A percentile compares a stretch with the other conserved stretches of the same genome.
Evolutionary conservation across 371 early-diverging fungal genomes (phyloP).

Genomic region (Funneliformis caledonium): DNA sequence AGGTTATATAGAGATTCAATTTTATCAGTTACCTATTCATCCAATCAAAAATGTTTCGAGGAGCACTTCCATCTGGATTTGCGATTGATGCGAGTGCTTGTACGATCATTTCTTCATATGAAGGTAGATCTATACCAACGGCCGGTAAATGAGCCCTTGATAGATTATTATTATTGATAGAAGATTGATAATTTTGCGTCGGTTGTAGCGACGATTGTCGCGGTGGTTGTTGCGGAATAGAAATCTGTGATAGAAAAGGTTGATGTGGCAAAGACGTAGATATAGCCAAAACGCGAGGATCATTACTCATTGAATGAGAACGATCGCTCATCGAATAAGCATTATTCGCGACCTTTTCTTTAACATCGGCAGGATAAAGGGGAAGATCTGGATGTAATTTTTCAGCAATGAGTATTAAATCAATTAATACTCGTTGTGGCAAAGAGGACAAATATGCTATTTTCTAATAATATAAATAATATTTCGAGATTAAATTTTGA

Average conservation of each 20-base stretch:
- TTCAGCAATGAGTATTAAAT: slow-evolving; percentile 34
- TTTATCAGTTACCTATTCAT: slow-evolving; percentile 44
- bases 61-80: slow-evolving; percentile 47
- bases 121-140: slow-evolving; percentile 47
- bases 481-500: not conserved
- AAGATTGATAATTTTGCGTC: not conserved
- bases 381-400: slow-evolving; percentile 34
- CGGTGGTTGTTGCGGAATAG: not conserved
- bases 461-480: slow-evolving; percentile 10
- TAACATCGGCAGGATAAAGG: slow-evolving; percentile 27
- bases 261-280: not conserved
- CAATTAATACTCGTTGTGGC: slow-evolving; percentile 17
- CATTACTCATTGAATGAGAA: not conserved
- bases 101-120: slow-evolving; percentile 53
- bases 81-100: slow-evolving; percentile 46
- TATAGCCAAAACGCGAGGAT: not conserved
- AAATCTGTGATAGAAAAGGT: not conserved
- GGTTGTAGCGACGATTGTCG: too few relatives aligned
- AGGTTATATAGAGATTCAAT: not conserved
- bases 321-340: not conserved
- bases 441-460: slow-evolving; percentile 19
- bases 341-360: slow-evolving; percentile 19
- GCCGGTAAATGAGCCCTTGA: slow-evolving; percentile 30
- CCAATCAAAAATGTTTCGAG: slow-evolving; percentile 49
- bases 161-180: not conserved